Evolutionary conservation across 345 rosid genomes (phyloP).

Genomic region (Cardiospermum halicacabum): DNA sequence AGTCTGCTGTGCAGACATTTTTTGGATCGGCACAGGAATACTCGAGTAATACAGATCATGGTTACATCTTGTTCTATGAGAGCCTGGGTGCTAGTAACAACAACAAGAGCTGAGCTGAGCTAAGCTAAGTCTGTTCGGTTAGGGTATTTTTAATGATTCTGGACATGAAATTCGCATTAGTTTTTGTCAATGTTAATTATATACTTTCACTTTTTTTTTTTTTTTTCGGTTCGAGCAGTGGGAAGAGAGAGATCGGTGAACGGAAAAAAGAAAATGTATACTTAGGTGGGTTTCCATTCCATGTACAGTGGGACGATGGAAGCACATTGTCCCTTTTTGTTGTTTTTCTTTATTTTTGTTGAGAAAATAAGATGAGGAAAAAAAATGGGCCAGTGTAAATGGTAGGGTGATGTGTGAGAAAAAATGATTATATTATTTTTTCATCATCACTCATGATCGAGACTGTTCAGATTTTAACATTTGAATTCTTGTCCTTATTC

Average conservation of each 20-base stretch:
- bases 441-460: constrained; percentile 30
- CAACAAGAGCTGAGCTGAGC: too few relatives aligned
- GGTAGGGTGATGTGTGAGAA: constrained; percentile 20
- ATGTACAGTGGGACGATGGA: constrained; percentile 60
- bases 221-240: constrained; percentile 24
- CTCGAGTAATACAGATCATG: constrained; percentile 94
- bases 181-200: constrained; percentile 18
- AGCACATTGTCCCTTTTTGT: constrained; percentile 34
- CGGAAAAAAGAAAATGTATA: constrained; percentile 32
- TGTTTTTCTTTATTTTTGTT: constrained; percentile 16
- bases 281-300: constrained; percentile 46
- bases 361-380: constrained; percentile 35
- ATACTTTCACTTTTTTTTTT: too few relatives aligned
- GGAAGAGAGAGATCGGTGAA: constrained; percentile 33
- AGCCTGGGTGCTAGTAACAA: constrained; percentile 54
- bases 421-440: constrained; percentile 14
- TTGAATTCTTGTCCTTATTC: too few relatives aligned
- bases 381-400: constrained; percentile 37
- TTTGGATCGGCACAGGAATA: constrained; percentile 97
- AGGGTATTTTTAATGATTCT: constrained; percentile 32
- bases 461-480: constrained; percentile 18
- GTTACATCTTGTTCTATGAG: constrained; percentile 96
- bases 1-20: constrained; percentile 96
- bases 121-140: constrained; percentile 10
- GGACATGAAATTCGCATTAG: constrained; percentile 19